A percentile compares a stretch with the other conserved stretches of the same genome.
These are phyloP conservation scores for Neonectria sp. DNA, from an alignment of 2,329 filamentous ascomycete species.

Conservation along the genomic window DNA sequence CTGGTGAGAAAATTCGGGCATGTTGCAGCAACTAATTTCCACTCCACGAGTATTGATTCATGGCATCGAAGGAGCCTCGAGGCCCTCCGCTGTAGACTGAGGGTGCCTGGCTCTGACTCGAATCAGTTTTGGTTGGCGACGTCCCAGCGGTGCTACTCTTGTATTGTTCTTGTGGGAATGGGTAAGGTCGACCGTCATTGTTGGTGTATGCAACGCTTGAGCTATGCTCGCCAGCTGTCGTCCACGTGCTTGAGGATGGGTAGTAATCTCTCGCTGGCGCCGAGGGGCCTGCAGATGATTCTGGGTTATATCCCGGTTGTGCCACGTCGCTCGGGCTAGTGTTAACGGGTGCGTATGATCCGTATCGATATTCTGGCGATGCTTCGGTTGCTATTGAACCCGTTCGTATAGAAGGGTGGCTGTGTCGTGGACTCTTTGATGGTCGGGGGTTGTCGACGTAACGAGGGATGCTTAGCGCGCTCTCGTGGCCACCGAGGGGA, in stretches of 20 bases:
- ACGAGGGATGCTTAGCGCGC: slow-evolving; percentile 67
- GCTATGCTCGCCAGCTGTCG: slow-evolving; percentile 63
- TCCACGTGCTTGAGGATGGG: slow-evolving; percentile 66
- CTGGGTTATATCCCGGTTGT: slow-evolving; percentile 50
- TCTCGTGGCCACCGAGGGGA: slow-evolving; percentile 57
- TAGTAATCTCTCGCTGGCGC: slow-evolving; percentile 66
- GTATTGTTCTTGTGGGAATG: slow-evolving; percentile 64
- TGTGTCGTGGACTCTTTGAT: slow-evolving; percentile 70
- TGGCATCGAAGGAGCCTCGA: slow-evolving; percentile 63
- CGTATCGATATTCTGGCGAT: slow-evolving; percentile 71
- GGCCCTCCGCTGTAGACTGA: slow-evolving; percentile 57
- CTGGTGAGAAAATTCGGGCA: slow-evolving; percentile 20
- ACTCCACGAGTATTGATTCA: slow-evolving; percentile 73
- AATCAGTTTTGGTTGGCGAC: slow-evolving; percentile 52
- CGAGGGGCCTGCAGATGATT: slow-evolving; percentile 48
- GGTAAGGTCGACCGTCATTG: slow-evolving; percentile 64
- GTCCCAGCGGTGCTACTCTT: slow-evolving; percentile 51
- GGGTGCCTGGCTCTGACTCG: slow-evolving; percentile 58
- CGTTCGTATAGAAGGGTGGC: slow-evolving; percentile 68
- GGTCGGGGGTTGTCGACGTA: slow-evolving; percentile 72
- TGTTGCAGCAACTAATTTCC: slow-evolving; percentile 55
- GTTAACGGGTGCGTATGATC: slow-evolving; percentile 56
- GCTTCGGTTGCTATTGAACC: slow-evolving; percentile 65
- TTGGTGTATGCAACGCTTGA: slow-evolving; percentile 62
- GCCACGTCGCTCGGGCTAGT: slow-evolving; percentile 51